Evolutionary conservation across 2,329 filamentous ascomycete genomes (phyloP).

Genomic region (Lecanoromycetidae sp.): DNA sequence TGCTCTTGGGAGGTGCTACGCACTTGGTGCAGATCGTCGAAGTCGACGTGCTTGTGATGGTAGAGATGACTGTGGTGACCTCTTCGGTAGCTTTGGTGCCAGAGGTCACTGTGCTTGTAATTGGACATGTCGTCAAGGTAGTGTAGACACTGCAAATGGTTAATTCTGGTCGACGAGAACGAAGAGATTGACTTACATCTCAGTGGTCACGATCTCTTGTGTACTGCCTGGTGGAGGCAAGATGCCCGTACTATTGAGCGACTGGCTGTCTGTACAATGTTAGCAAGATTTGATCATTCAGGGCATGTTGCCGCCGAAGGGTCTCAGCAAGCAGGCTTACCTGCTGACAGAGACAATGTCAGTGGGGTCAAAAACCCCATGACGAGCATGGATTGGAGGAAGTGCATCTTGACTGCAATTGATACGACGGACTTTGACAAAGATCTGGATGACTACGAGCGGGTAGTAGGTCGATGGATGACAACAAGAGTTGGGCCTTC

Average conservation of each 20-base stretch:
- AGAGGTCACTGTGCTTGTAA: constrained; percentile 13
- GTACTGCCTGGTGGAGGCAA: constrained; percentile 2
- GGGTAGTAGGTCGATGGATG: neutral
- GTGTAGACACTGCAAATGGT: constrained; percentile 4
- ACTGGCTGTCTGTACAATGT: neutral
- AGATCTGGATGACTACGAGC: neutral
- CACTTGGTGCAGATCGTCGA: constrained; percentile 17
- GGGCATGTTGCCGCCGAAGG: neutral
- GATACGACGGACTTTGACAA: neutral
- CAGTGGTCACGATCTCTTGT: constrained; percentile 1
- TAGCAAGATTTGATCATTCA: neutral
- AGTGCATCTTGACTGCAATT: constrained; percentile 2
- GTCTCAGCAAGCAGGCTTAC: neutral
- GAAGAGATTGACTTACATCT: neutral
- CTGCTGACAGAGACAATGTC: constrained; percentile 1
- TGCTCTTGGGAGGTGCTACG: constrained; percentile 12
- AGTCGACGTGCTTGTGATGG: constrained; percentile 10
- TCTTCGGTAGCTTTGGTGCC: constrained; percentile 6
- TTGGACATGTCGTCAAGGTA: constrained; percentile 13
- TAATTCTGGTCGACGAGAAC: neutral
- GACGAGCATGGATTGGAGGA: neutral
- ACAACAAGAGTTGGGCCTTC: neutral
- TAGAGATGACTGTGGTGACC: constrained; percentile 12
- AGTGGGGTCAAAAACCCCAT: neutral
- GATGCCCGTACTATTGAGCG: neutral